Conservation (phyloP, 345 rosid species). For the Aquilaria yunnanensis region DNA sequence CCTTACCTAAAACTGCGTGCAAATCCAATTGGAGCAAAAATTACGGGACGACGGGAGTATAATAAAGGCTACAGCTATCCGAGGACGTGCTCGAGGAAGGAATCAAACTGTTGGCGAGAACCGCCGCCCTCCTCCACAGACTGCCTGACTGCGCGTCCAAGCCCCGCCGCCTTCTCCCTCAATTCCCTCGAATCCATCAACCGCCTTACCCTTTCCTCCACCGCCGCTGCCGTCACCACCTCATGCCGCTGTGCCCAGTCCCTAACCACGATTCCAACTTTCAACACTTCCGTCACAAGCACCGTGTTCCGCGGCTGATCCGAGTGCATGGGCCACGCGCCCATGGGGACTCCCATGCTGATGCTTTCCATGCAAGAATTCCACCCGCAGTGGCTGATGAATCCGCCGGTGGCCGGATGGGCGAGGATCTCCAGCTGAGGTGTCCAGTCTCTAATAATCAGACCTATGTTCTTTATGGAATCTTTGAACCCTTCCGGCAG, state of each 20-base stretch:
- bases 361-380: conserved; percentile 70
- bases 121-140: conserved; percentile 36
- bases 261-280: conserved; percentile 28
- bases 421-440: conserved; percentile 54
- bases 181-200: conserved; percentile 42
- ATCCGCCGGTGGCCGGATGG: conserved; percentile 41
- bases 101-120: conserved; percentile 34
- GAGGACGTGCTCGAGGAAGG: conserved; percentile 43
- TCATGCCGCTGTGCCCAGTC: conserved; percentile 26
- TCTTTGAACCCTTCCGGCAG: conserved; percentile 40
- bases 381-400: conserved; percentile 70
- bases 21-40: no score
- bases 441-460: conserved; percentile 52
- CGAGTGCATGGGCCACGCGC: conserved; percentile 63
- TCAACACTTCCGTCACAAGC: conserved; percentile 31
- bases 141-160: conserved; percentile 16
- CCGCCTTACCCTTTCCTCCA: conserved; percentile 25
- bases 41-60: no score
- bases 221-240: conserved; percentile 10
- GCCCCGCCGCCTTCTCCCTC: conserved; percentile 37
- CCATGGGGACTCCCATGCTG: conserved; percentile 54
- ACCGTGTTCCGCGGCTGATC: conserved; percentile 51
- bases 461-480: conserved; percentile 19
- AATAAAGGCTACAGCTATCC: not conserved
- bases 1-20: no score